These are phyloP conservation scores for Nannizzia gypsea DNA, from an alignment of 2,329 filamentous ascomycete genomes.

Conservation along the genomic window DNA sequence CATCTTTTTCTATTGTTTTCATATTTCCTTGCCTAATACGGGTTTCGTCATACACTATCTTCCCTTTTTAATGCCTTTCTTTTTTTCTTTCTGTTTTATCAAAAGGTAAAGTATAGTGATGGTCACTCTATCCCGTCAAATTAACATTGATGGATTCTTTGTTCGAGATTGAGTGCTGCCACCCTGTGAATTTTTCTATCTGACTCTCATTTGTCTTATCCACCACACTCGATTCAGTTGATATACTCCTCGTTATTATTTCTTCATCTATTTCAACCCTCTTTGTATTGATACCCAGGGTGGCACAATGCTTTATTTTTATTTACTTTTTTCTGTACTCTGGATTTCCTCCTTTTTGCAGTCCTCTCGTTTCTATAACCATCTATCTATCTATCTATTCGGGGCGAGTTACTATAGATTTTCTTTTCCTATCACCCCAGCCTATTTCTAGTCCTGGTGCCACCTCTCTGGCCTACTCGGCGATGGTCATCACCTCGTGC, in stretches of 20 bases:
- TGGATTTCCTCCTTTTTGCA: not conserved
- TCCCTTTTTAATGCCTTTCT: not conserved
- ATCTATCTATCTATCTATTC: not conserved
- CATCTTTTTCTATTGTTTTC: not conserved
- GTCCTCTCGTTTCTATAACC: not conserved
- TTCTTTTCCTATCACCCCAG: not conserved
- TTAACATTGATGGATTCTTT: not conserved
- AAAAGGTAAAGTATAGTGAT: not conserved
- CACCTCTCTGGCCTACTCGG: not conserved
- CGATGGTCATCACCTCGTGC: no score
- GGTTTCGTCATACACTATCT: not conserved
- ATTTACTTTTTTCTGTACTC: slow-evolving; percentile 3
- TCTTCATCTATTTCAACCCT: not conserved
- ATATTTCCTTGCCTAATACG: not conserved
- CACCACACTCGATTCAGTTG: not conserved
- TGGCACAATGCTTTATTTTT: slow-evolving; percentile 6
- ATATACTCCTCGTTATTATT: not conserved
- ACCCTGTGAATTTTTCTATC: not conserved
- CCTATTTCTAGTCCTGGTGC: not conserved
- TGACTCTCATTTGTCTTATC: not conserved
- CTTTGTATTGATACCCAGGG: slow-evolving; percentile 8
- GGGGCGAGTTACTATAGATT: not conserved
- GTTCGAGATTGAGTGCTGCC: not conserved
- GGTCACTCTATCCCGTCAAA: not conserved
- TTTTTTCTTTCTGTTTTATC: not conserved